These are phyloP conservation scores for Rhazya stricta DNA, from an alignment of 257 asterid genomes.

Conservation along the genomic window DNA sequence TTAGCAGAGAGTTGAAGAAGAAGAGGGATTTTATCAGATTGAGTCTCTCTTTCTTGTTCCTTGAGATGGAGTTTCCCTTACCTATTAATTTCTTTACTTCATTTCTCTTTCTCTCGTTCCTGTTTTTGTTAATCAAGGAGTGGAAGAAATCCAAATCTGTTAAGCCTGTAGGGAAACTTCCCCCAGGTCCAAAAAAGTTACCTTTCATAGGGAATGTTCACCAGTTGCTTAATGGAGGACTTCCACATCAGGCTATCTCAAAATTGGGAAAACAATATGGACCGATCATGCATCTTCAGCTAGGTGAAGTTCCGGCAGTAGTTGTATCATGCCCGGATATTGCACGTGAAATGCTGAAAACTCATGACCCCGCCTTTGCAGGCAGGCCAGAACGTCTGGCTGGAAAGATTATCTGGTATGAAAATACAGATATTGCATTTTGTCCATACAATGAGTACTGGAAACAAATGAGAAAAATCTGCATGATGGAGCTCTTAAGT, in stretches of 20 bases:
- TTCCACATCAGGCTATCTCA: not conserved
- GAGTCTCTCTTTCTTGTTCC: too few relatives aligned
- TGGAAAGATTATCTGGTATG: not conserved
- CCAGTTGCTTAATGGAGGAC: not conserved
- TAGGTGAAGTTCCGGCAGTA: not conserved
- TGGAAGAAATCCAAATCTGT: not conserved
- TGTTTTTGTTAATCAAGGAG: not conserved
- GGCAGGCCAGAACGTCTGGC: not conserved
- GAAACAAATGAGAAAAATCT: slow-evolving; percentile 5
- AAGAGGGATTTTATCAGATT: too few relatives aligned
- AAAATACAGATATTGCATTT: not conserved
- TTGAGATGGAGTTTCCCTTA: not conserved
- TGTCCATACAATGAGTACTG: not conserved
- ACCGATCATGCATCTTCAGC: not conserved
- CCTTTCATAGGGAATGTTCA: not conserved
- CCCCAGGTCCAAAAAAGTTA: not conserved
- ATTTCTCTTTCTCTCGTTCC: not conserved
- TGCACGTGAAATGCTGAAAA: not conserved
- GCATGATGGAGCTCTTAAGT: not conserved
- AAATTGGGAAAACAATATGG: not conserved
- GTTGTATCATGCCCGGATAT: not conserved
- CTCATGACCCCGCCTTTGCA: not conserved
- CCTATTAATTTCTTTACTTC: not conserved
- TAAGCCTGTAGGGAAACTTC: not conserved
- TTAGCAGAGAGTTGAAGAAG: too few relatives aligned